Evolutionary conservation across 2,329 filamentous ascomycete genomes (phyloP).

Genomic region (Colletotrichum sansevieriae): DNA sequence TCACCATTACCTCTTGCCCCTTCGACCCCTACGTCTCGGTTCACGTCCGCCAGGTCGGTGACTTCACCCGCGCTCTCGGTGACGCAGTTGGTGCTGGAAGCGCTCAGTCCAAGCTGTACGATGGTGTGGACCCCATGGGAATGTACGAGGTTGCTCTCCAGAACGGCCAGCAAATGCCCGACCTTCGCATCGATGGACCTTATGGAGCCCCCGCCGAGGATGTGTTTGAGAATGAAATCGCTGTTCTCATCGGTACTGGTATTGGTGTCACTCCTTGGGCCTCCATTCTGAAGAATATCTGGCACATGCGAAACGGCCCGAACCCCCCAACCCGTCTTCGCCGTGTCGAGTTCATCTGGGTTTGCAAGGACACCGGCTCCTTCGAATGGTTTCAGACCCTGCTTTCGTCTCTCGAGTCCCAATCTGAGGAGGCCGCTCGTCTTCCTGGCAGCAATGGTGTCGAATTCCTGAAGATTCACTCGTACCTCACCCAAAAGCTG

Average conservation of each 20-base stretch:
- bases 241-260: conserved; percentile 86
- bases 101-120: conserved; percentile 90
- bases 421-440: conserved; percentile 78
- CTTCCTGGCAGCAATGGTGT: conserved; percentile 75
- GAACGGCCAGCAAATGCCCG: conserved; percentile 93
- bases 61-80: conserved; percentile 94
- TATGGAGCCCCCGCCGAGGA: conserved; percentile 98
- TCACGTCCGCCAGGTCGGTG: conserved; percentile 95
- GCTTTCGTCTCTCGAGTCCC: conserved; percentile 88
- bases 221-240: conserved; percentile 93
- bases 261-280: conserved; percentile 92
- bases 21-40: conserved; percentile 95
- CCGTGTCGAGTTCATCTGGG: conserved; percentile 98
- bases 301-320: conserved; percentile 91
- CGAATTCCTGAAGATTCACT: conserved; percentile 98
- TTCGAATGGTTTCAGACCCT: conserved; percentile 99
- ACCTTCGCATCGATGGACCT: conserved; percentile 90
- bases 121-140: conserved; percentile 89
- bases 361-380: conserved; percentile 93
- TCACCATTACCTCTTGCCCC: conserved; percentile 98
- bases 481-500: conserved; percentile 93
- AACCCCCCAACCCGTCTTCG: conserved; percentile 91
- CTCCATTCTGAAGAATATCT: conserved; percentile 95
- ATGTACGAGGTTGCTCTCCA: conserved; percentile 98
- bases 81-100: conserved; percentile 93